Percentiles rank a stretch among this genome's conserved stretches.
phyloP scores from a whole-genome alignment of 176 grass and related monocot species.

The Hyparrhenia diplandra region DNA sequence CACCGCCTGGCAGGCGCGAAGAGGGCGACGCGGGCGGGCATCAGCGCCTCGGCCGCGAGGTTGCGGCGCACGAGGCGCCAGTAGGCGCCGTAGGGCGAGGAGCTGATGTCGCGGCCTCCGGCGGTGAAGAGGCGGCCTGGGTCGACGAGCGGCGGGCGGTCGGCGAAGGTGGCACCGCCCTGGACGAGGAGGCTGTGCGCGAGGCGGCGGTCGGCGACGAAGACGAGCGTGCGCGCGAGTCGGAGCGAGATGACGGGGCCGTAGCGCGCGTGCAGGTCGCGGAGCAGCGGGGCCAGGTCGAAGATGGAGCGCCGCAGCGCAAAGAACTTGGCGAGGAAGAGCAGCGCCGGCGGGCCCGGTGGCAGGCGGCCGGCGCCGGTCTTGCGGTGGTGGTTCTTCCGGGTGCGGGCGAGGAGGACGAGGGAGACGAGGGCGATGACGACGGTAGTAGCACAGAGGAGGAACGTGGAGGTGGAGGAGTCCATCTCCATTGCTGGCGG shows the following conservation, averaged over 20 bases:
- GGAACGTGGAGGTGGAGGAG: neutral
- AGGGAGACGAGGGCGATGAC: neutral
- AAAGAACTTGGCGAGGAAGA: constrained; percentile 31
- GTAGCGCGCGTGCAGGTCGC: constrained; percentile 31
- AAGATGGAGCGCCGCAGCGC: constrained; percentile 38
- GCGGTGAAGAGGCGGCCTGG: neutral
- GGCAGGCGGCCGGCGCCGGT: neutral
- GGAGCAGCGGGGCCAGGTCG: constrained; percentile 38
- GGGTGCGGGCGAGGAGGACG: neutral
- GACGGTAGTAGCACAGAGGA: neutral
- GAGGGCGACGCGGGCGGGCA: neutral
- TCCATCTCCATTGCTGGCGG: neutral
- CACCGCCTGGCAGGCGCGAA: constrained; percentile 24
- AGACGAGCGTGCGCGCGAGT: constrained; percentile 36
- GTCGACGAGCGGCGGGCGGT: constrained; percentile 9
- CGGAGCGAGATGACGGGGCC: constrained; percentile 46
- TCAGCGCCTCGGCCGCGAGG: constrained; percentile 38
- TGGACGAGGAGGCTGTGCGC: constrained; percentile 33
- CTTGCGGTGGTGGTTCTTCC: neutral
- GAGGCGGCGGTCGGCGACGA: constrained; percentile 48
- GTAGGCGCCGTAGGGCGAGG: constrained; percentile 33
- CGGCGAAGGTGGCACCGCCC: constrained; percentile 30
- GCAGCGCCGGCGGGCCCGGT: constrained; percentile 45
- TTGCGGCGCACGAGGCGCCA: constrained; percentile 59
- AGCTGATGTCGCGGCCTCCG: constrained; percentile 37